Evolutionary conservation across 225 moss, liverwort and hornwort species (phyloP).

Genomic region (Lunularia cruciata): DNA sequence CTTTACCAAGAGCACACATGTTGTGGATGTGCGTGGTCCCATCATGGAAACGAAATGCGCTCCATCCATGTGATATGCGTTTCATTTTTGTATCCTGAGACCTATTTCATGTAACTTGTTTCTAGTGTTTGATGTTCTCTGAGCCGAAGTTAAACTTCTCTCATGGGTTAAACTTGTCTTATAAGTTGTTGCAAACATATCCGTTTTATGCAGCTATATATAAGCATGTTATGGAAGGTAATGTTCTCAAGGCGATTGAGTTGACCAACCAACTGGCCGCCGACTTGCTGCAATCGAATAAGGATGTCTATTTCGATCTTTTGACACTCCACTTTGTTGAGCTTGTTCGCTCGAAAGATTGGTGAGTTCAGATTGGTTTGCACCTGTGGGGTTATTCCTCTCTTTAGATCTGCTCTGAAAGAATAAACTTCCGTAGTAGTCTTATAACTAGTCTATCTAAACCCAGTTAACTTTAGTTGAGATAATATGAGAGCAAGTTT

Average conservation of each 20-base stretch:
- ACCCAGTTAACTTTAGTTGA: too few relatives aligned
- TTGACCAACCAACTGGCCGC: conserved; percentile 78
- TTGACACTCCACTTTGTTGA: conserved; percentile 85
- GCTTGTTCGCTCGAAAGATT: conserved; percentile 86
- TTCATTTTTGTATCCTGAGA: too few relatives aligned
- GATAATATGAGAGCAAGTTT: too few relatives aligned
- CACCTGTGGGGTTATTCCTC: neutral
- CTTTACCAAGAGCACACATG: too few relatives aligned
- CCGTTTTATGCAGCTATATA: conserved; percentile 80
- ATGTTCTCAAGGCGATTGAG: conserved; percentile 80
- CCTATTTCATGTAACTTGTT: too few relatives aligned
- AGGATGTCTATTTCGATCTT: conserved; percentile 81
- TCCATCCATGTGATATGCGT: too few relatives aligned
- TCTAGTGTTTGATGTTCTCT: too few relatives aligned
- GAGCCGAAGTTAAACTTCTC: too few relatives aligned
- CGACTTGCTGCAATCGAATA: conserved; percentile 70
- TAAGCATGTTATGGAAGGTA: conserved; percentile 78
- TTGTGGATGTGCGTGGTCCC: too few relatives aligned
- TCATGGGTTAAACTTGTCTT: too few relatives aligned
- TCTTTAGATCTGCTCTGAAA: neutral
- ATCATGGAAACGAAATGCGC: too few relatives aligned
- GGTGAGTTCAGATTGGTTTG: conserved; percentile 41
- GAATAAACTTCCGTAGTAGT: neutral
- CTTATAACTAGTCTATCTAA: neutral
- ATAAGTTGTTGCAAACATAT: too few relatives aligned